Evolutionary conservation across 2,329 filamentous ascomycete genomes (phyloP).

Genomic region (Botrytis medusae): DNA sequence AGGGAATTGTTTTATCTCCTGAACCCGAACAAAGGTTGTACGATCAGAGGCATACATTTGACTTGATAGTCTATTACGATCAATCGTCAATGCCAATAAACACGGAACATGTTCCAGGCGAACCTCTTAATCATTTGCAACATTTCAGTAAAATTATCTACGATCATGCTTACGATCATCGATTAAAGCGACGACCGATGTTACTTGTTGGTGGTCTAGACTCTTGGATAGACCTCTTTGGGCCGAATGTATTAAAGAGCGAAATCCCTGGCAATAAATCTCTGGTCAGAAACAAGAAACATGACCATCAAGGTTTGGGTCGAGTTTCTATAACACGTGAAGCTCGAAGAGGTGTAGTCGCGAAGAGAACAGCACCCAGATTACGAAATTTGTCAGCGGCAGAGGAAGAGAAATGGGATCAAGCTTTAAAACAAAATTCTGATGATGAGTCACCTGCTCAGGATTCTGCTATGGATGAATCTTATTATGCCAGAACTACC

Average conservation of each 20-base stretch:
- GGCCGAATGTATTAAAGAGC: constrained; percentile 50
- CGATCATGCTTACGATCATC: constrained; percentile 79
- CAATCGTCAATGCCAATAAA: constrained; percentile 51
- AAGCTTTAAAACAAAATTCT: constrained; percentile 67
- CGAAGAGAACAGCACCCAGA: constrained; percentile 47
- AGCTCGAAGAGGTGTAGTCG: constrained; percentile 24
- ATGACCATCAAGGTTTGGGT: constrained; percentile 45
- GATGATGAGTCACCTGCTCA: constrained; percentile 43
- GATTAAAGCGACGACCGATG: constrained; percentile 70
- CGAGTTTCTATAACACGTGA: constrained; percentile 50
- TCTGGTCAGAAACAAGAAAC: constrained; percentile 43
- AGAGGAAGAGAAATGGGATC: constrained; percentile 79
- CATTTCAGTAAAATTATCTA: constrained; percentile 77
- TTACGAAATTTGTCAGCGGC: constrained; percentile 73
- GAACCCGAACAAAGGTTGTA: constrained; percentile 76
- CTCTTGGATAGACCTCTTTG: constrained; percentile 84
- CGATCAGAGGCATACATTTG: constrained; percentile 69
- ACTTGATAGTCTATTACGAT: constrained; percentile 90
- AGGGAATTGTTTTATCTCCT: constrained; percentile 70
- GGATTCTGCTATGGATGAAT: constrained; percentile 48
- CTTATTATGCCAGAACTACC: constrained; percentile 64
- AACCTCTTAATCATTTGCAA: constrained; percentile 58
- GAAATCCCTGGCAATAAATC: constrained; percentile 50
- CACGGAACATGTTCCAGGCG: constrained; percentile 42
- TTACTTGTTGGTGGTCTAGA: constrained; percentile 80